Evolutionary conservation across 192 early-diverging fungal genomes (phyloP).

Genomic region (Rhizoclosmatium globosum): DNA sequence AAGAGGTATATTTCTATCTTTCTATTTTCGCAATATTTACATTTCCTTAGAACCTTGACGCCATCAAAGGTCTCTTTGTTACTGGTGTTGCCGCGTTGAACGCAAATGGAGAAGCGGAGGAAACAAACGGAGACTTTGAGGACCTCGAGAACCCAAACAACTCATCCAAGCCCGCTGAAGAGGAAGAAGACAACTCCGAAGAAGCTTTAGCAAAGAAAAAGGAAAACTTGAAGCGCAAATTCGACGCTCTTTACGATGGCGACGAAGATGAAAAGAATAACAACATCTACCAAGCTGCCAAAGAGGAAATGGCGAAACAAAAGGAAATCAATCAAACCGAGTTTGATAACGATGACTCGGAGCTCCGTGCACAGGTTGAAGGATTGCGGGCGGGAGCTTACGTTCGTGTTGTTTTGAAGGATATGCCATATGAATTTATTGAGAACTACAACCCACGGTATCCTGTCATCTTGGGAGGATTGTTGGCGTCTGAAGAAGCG

Average conservation of each 20-base stretch:
- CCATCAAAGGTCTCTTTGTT: constrained; percentile 79
- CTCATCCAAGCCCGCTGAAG: constrained; percentile 37
- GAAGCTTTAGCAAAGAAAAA: constrained; percentile 81
- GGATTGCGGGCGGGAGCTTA: constrained; percentile 94
- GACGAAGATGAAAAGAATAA: constrained; percentile 75
- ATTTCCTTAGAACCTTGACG: constrained; percentile 59
- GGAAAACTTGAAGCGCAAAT: constrained; percentile 91
- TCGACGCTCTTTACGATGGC: constrained; percentile 87
- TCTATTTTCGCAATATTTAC: not conserved
- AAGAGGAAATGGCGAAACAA: constrained; percentile 89
- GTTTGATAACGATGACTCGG: constrained; percentile 84
- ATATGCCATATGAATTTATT: constrained; percentile 95
- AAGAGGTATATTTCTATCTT: constrained; percentile 53
- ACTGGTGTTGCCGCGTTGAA: constrained; percentile 61
- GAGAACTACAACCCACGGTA: constrained; percentile 88
- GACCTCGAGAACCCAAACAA: constrained; percentile 75
- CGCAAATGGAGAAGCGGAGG: constrained; percentile 61
- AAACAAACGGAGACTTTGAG: constrained; percentile 79
- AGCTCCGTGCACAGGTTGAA: constrained; percentile 81
- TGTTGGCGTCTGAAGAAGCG: constrained; percentile 88
- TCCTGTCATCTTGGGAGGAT: constrained; percentile 92
- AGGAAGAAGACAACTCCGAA: constrained; percentile 62
- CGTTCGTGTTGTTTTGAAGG: constrained; percentile 87
- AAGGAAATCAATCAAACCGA: constrained; percentile 82
- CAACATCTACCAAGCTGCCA: constrained; percentile 89